phyloP scores from a whole-genome alignment of 192 early-diverging fungal genomes.

The Haplosporangium gracile region DNA sequence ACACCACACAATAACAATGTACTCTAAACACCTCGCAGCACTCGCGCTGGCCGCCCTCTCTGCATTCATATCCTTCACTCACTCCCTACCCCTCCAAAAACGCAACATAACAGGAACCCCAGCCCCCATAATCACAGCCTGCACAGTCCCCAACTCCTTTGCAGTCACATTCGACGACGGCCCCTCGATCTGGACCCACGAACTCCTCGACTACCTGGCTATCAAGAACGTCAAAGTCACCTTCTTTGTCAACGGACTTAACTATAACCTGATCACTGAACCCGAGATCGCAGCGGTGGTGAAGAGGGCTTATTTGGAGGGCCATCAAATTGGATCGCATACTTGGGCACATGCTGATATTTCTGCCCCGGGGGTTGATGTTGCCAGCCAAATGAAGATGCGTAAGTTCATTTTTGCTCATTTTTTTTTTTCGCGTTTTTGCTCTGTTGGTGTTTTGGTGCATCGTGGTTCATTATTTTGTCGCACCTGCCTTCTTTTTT shows the following conservation, averaged over 20 bases:
- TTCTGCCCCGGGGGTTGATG: conserved; percentile 34
- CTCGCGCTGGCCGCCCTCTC: not conserved
- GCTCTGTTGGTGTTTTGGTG: not conserved
- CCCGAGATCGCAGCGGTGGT: conserved; percentile 58
- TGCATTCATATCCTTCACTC: not conserved
- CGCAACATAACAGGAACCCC: not conserved
- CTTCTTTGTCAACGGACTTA: conserved; percentile 55
- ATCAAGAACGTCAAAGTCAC: conserved; percentile 44
- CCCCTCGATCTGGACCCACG: conserved; percentile 43
- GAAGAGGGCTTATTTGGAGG: conserved; percentile 56
- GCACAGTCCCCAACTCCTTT: conserved; percentile 57
- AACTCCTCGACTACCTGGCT: conserved; percentile 42
- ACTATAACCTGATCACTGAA: conserved; percentile 38
- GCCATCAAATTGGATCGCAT: conserved; percentile 73
- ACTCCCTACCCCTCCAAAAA: conserved; percentile 12
- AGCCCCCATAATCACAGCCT: conserved; percentile 32
- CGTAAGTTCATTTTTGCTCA: not conserved
- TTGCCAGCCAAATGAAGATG: conserved; percentile 27
- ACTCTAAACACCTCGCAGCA: not conserved
- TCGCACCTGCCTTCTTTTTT: too few relatives aligned
- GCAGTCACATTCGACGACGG: conserved; percentile 79
- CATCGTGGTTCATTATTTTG: too few relatives aligned
- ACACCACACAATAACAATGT: not conserved
- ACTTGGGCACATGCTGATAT: conserved; percentile 64
- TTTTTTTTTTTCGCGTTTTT: not conserved